Percentiles rank a stretch among this genome's conserved stretches.
Evolutionary conservation across 129 eudicot genomes (phyloP).

Genomic region (Helianthus tuberosus): DNA sequence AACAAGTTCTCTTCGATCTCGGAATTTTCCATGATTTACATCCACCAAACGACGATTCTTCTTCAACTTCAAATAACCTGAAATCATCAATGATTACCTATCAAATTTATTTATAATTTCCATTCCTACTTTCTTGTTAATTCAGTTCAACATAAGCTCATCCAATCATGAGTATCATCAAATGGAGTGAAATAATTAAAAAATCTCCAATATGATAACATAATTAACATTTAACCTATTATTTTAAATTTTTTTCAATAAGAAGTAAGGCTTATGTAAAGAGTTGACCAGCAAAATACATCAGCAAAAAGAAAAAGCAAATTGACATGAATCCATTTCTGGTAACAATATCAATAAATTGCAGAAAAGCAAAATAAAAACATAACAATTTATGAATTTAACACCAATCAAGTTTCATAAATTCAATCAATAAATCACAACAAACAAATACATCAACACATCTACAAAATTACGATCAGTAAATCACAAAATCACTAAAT

Average conservation of each 20-base stretch:
- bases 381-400: neutral
- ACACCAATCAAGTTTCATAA: neutral
- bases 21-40: constrained; percentile 61
- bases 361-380: neutral
- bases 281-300: neutral
- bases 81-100: constrained; percentile 28
- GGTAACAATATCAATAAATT: constrained; percentile 9
- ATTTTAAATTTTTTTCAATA: neutral
- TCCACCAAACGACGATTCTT: constrained; percentile 19
- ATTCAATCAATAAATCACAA: constrained; percentile 13
- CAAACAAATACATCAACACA: constrained; percentile 10
- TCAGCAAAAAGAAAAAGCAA: neutral
- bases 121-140: no score
- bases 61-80: constrained; percentile 34
- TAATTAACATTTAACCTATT: neutral
- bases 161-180: neutral
- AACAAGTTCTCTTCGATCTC: constrained; percentile 82
- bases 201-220: constrained; percentile 13
- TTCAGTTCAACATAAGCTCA: constrained; percentile 4
- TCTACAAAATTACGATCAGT: constrained; percentile 3
- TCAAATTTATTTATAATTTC: neutral
- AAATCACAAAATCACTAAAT: constrained; percentile 29
- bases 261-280: constrained; percentile 5
- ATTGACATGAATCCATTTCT: constrained; percentile 1
- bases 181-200: neutral